Evolutionary conservation across 2,329 filamentous ascomycete species (phyloP).

Genomic region (Arthrobotrys sphaeroides): DNA sequence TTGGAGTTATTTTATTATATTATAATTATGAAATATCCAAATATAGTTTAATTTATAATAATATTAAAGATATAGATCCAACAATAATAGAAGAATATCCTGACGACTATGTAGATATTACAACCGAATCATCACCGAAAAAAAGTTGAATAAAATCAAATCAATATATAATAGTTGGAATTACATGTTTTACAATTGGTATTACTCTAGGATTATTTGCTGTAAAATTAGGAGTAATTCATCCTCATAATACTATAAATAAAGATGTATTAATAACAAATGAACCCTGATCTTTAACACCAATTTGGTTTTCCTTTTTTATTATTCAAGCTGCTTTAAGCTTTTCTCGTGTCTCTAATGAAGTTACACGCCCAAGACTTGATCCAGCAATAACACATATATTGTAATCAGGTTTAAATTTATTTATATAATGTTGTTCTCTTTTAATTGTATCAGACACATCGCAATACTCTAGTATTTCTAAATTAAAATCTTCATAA

Average conservation of each 20-base stretch:
- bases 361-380: too few relatives aligned
- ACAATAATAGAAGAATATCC: conserved; percentile 9
- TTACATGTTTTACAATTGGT: conserved; percentile 56
- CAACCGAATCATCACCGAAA: conserved; percentile 12
- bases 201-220: conserved; percentile 56
- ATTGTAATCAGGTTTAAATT: too few relatives aligned
- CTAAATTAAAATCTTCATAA: too few relatives aligned
- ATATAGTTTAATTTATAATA: conserved; percentile 31
- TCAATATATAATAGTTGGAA: conserved; percentile 55
- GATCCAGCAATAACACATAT: too few relatives aligned
- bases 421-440: too few relatives aligned
- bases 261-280: conserved; percentile 33
- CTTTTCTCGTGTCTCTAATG: too few relatives aligned
- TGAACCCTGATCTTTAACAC: background rate
- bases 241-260: conserved; percentile 29
- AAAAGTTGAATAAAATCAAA: conserved; percentile 46
- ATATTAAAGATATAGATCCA: conserved; percentile 25
- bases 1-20: conserved; percentile 44
- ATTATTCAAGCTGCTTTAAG: too few relatives aligned
- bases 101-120: conserved; percentile 7
- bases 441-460: too few relatives aligned
- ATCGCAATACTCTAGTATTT: too few relatives aligned
- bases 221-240: conserved; percentile 38
- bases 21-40: conserved; percentile 19
- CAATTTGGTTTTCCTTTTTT: too few relatives aligned